phyloP scores from a whole-genome alignment of 225 moss, liverwort and hornwort genomes.

The Pleurozium schreberi region DNA sequence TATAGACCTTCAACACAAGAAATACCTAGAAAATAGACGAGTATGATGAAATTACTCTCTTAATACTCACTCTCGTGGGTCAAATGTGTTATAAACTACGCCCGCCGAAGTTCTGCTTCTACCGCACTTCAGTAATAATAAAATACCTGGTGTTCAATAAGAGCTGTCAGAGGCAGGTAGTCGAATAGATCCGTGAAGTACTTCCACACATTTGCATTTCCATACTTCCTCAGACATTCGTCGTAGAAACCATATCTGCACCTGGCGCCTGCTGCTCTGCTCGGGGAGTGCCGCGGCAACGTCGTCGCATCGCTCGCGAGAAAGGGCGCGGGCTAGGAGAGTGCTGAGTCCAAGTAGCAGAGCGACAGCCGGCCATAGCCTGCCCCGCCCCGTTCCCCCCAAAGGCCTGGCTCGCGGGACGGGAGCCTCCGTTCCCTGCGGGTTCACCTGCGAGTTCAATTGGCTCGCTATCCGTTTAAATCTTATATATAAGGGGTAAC shows the following conservation, averaged over 20 bases:
- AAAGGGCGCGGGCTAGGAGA: neutral
- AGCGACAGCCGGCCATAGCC: neutral
- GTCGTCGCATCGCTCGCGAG: conserved; percentile 3
- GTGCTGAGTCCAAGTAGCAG: neutral
- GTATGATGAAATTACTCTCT: neutral
- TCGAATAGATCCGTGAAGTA: conserved; percentile 97
- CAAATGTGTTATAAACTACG: neutral
- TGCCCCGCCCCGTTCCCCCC: neutral
- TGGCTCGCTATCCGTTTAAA: neutral
- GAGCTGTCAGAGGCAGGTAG: conserved; percentile 93
- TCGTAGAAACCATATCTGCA: conserved; percentile 93
- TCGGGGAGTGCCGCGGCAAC: neutral
- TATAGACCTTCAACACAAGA: neutral
- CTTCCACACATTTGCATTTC: conserved; percentile 99
- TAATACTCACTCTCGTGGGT: neutral
- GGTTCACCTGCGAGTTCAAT: neutral
- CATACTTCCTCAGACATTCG: conserved; percentile 99
- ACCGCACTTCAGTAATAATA: neutral
- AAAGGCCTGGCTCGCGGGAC: neutral
- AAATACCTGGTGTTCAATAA: conserved; percentile 95
- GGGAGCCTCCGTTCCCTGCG: neutral
- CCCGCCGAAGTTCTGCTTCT: neutral
- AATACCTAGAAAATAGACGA: neutral
- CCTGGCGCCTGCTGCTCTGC: neutral
- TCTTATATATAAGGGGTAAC: neutral